These are phyloP conservation scores for Leccinum aurantiacum DNA, from an alignment of 768 basidiomycete genomes.

Conservation along the genomic window DNA sequence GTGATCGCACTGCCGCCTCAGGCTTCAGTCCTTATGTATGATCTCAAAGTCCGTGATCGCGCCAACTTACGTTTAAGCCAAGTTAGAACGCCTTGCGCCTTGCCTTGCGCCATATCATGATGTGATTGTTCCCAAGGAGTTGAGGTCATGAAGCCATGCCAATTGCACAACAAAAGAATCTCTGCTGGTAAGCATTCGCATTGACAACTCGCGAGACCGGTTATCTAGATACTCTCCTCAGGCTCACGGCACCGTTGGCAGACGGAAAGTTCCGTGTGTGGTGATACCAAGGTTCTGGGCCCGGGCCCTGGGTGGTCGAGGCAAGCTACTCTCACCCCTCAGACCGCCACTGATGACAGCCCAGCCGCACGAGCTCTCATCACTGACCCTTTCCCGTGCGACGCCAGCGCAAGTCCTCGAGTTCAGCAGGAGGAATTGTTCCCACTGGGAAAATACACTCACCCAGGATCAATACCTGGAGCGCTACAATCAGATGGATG, in stretches of 20 bases:
- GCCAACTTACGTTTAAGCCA: not conserved
- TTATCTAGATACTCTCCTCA: not conserved
- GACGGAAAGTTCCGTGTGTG: not conserved
- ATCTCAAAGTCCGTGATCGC: not conserved
- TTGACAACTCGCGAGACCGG: too few relatives aligned
- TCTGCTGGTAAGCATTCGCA: not conserved
- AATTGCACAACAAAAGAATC: not conserved
- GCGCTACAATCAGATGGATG: slow-evolving; percentile 41
- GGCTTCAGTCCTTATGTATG: not conserved
- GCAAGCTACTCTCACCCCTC: not conserved
- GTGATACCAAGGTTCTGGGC: not conserved
- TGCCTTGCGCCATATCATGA: not conserved
- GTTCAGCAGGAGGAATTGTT: slow-evolving; percentile 38
- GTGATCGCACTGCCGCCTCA: too few relatives aligned
- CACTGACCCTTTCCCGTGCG: slow-evolving; percentile 36
- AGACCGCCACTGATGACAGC: slow-evolving; percentile 24
- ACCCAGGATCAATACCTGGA: slow-evolving; percentile 43
- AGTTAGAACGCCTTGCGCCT: not conserved
- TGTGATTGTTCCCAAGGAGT: not conserved
- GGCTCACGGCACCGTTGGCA: not conserved
- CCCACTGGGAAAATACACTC: slow-evolving; percentile 44
- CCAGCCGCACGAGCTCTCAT: slow-evolving; percentile 13
- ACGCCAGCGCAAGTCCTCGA: slow-evolving; percentile 45
- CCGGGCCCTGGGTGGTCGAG: too few relatives aligned
- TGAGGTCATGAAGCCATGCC: not conserved